These are phyloP conservation scores for Penicillium arizonense DNA, from an alignment of 495 filamentous ascomycete genomes.

Conservation along the genomic window DNA sequence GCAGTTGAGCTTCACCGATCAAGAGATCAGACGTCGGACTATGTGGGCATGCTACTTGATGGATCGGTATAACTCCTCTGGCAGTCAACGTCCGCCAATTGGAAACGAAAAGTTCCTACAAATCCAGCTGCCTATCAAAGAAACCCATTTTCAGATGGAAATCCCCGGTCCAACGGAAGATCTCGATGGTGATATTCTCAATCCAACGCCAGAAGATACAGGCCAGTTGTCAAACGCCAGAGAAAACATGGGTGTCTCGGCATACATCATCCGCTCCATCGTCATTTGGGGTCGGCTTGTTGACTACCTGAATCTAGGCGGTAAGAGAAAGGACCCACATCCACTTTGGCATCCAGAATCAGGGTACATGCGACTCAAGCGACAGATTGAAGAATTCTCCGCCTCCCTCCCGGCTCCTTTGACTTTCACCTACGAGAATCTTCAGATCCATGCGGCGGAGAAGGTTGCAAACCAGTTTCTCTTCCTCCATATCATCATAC, in stretches of 20 bases:
- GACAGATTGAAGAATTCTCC: conserved; percentile 69
- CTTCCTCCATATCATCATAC: conserved; percentile 86
- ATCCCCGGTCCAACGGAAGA: conserved; percentile 87
- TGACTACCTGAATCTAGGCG: conserved; percentile 86
- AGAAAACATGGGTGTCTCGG: conserved; percentile 91
- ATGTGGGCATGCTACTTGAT: conserved; percentile 99
- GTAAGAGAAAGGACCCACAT: conserved; percentile 73
- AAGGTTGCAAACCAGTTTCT: conserved; percentile 87
- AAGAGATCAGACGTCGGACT: conserved; percentile 85
- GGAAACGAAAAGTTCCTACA: conserved; percentile 85
- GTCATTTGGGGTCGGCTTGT: conserved; percentile 89
- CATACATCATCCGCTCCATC: conserved; percentile 85
- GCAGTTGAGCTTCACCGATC: conserved; percentile 84
- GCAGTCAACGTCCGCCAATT: conserved; percentile 90
- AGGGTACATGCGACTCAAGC: conserved; percentile 65
- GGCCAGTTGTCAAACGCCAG: conserved; percentile 65
- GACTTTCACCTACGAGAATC: conserved; percentile 75
- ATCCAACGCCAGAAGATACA: conserved; percentile 59
- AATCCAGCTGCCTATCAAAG: conserved; percentile 87
- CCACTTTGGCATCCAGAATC: conserved; percentile 83
- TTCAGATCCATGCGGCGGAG: conserved; percentile 79
- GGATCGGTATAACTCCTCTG: conserved; percentile 96
- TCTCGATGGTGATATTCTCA: conserved; percentile 69
- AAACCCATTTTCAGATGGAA: conserved; percentile 86
- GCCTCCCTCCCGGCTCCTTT: conserved; percentile 66